A percentile compares a stretch with the other conserved stretches of the same genome.
Evolutionary conservation across 306 rosid genomes (phyloP).

Genomic region (Parietaria judaica): DNA sequence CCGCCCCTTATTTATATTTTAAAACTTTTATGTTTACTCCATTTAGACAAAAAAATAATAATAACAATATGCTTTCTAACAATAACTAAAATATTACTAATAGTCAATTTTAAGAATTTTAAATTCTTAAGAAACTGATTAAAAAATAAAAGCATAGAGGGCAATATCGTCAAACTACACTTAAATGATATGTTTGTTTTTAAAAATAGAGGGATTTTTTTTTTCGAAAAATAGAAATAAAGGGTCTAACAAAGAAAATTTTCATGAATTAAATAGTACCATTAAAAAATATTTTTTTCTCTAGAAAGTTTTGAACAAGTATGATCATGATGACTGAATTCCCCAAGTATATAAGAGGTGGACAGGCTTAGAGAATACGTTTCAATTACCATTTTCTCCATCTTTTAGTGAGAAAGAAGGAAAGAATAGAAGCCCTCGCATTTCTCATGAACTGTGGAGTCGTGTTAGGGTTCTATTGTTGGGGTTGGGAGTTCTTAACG

Average conservation of each 20-base stretch:
- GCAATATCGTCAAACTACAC: too few species aligned
- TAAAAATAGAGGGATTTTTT: too few species aligned
- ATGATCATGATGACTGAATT: conserved; percentile 16
- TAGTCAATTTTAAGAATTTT: too few species aligned
- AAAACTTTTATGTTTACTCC: too few species aligned
- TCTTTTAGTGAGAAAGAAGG: conserved; percentile 3
- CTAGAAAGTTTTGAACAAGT: conserved; percentile 2
- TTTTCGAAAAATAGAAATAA: too few species aligned
- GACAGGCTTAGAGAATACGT: conserved; percentile 45
- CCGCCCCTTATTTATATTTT: too few species aligned
- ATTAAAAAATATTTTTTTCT: not conserved
- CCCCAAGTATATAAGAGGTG: conserved; percentile 19
- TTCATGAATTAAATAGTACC: not conserved
- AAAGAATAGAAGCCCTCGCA: conserved; percentile 32
- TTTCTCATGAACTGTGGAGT: conserved; percentile 97
- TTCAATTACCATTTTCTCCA: conserved; percentile 28
- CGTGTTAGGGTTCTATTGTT: conserved; percentile 98
- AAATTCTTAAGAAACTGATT: too few species aligned
- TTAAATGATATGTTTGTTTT: too few species aligned
- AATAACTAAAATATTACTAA: too few species aligned
- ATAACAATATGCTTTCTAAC: too few species aligned
- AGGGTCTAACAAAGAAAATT: not conserved
- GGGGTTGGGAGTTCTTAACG: conserved; percentile 99
- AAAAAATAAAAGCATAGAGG: too few species aligned
- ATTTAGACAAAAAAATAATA: too few species aligned